Base-by-base conservation (phyloP, 2,329 filamentous ascomycete species). In the Nemania serpens region DNA sequence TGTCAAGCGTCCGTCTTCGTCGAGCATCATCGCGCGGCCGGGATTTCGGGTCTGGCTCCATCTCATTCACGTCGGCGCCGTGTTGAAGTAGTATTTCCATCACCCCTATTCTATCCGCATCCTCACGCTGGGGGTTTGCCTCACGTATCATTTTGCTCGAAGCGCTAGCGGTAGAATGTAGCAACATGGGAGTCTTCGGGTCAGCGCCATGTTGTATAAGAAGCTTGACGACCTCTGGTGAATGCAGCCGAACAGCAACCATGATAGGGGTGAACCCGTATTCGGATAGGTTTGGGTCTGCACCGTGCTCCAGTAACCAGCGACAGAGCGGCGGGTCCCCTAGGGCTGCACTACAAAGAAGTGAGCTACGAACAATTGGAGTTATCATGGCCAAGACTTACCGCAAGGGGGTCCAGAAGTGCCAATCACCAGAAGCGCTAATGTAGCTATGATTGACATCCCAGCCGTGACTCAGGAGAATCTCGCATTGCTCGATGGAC, bases 381-480 rank as follows among this genome's bases (percentile, higher is more conserved):
- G 33, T 33, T 36, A 29, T 34, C 39, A 55, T 34, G 43, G 22
- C 29, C 22, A 45, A 22, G 50, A 37, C 59, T 50, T 63, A 68
- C 66, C 65, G 63, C 17, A 68, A 53, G 33, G 66, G 66, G 46
- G 66, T 67, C 61, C 62, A 67, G 48, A 68, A 68, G 29, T 61
- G 64, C 64, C 64, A 68, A 45, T 67, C 66, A 10, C 61, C 64
- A 4, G 59, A 60, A 43, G 66, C 59, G 47, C 61, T 67, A 46
- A 68, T 68, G 55, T 68, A 68, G 59, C 66, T 68, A 43, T 59
- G 65, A 52, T 68, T 68, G 25, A 68, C 66, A 46, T 68, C 63
- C 66, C 66, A 68, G 22, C 63, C 63, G 36, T 68, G 58, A 3
- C 54, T 51, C 18, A 61, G 48, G 13, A 68, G 61, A 17, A 68